Evolutionary conservation across 1,139 yeast genomes (phyloP), one percentile per base, ranked within the genome.

Genomic region (Yamadazyma atmosphaerica): DNA sequence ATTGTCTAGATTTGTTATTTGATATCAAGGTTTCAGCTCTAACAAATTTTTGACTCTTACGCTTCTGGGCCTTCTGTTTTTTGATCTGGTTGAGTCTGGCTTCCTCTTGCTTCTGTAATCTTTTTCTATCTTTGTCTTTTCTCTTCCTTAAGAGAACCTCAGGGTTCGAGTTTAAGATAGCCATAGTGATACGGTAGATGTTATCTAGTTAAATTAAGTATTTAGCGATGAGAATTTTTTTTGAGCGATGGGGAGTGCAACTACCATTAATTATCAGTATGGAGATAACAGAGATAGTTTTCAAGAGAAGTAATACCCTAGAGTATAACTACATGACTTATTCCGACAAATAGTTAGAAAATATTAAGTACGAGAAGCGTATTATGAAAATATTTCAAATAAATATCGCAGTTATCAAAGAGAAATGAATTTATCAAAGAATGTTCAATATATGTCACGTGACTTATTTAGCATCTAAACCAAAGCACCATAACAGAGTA

Each of bases 11-110:
- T 51, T 79, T 68, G 46, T 76, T 74, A 54, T 78, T 79, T 26
- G 86, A 78, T 33, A 83, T 83, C 46, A 85, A 68, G 17, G 84
- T 74, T 63, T 85, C 94, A 7, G 87, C 86, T 64, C 94, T 76
- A 36, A 82, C 61, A 51, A 85, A 85, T 57, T 74, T 81, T 37
- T 61, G 63, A 32, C 47, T 39, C 34, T 65, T 58, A 55, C 68
- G 67, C 40, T 64, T 64, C 39, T 63, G 62, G 49, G 65, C 66
- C 51, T 66, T 71, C 49, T 66, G 68, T 37, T 60, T 58, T 22
- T 51, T 50, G 6, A 26, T 19, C 27, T 52, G 53, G 35, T 54
- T 56, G 43, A 60, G 61, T 40, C 60, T 61, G 35, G 65, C 66
- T 40, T 66, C 65, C 41, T 72, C 83, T 55, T 80, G 86, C 55